Evolutionary conservation across 495 filamentous ascomycete genomes (phyloP).

Genomic region (Tuber aestivum): DNA sequence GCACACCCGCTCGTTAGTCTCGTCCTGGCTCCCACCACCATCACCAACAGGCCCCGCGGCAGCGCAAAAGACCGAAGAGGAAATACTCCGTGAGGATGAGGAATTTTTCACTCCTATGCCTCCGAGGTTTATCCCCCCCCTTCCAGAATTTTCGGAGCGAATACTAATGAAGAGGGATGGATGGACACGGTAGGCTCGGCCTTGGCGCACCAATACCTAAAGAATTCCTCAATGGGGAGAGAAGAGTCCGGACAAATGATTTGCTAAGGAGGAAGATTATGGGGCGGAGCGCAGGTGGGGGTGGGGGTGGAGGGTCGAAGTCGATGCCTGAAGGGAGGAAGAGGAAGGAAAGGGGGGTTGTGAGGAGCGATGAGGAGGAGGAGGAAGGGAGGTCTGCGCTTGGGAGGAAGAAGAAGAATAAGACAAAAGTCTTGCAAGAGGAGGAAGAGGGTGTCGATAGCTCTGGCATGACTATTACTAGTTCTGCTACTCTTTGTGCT

Average conservation of each 20-base stretch:
- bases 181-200: conserved; percentile 43
- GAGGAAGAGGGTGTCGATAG: neutral
- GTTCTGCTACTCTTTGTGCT: neutral
- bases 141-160: neutral
- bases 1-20: conserved; percentile 46
- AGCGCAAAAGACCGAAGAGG: conserved; percentile 45
- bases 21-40: conserved; percentile 47
- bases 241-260: conserved; percentile 45
- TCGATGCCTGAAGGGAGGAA: conserved; percentile 38
- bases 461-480: neutral
- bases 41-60: conserved; percentile 40
- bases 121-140: conserved; percentile 40
- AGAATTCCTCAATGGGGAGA: conserved; percentile 43
- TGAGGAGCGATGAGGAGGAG: conserved; percentile 48
- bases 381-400: conserved; percentile 54
- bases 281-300: conserved; percentile 46
- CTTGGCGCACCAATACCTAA: conserved; percentile 47
- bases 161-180: neutral
- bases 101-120: conserved; percentile 46
- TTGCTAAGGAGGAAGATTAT: conserved; percentile 47
- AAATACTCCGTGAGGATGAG: conserved; percentile 47
- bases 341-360: conserved; percentile 30
- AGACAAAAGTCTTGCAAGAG: conserved; percentile 39
- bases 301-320: conserved; percentile 39
- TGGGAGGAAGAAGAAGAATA: conserved; percentile 49